Evolutionary conservation across 305 asterid genomes (phyloP).

Genomic region (Coffea humblotiana): DNA sequence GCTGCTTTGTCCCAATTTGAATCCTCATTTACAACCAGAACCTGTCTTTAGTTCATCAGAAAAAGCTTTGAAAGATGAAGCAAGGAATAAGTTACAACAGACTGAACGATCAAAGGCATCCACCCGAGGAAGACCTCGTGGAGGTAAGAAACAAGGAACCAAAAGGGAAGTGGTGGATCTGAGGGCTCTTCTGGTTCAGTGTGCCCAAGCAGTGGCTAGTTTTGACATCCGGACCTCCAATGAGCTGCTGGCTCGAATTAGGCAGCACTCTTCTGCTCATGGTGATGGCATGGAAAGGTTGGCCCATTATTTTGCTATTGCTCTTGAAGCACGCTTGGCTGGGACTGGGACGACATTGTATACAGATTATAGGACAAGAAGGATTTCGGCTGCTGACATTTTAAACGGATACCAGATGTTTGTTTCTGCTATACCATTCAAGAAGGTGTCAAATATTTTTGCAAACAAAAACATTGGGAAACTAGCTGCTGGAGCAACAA

Average conservation of each 20-base stretch:
- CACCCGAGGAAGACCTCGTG: slow-evolving; percentile 35
- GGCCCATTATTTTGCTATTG: slow-evolving; percentile 60
- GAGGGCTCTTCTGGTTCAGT: slow-evolving; percentile 51
- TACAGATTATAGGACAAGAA: slow-evolving; percentile 24
- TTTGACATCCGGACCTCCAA: slow-evolving; percentile 37
- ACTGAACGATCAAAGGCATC: slow-evolving; percentile 28
- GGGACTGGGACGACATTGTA: slow-evolving; percentile 55
- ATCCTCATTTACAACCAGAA: slow-evolving; percentile 5
- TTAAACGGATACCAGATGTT: slow-evolving; percentile 45
- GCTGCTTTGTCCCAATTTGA: slow-evolving; percentile 36
- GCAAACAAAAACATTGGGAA: slow-evolving; percentile 57
- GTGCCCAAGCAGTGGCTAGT: slow-evolving; percentile 65
- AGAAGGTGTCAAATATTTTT: slow-evolving; percentile 54
- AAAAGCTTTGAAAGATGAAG: slow-evolving; percentile 5
- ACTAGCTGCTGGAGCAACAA: slow-evolving; percentile 30
- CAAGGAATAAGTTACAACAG: slow-evolving; percentile 28
- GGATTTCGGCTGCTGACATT: slow-evolving; percentile 52
- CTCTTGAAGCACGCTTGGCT: slow-evolving; percentile 70
- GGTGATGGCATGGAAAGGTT: slow-evolving; percentile 73
- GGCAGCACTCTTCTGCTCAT: slow-evolving; percentile 54
- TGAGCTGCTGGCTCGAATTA: slow-evolving; percentile 45
- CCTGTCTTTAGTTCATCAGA: slow-evolving; percentile 8
- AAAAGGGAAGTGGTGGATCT: slow-evolving; percentile 53
- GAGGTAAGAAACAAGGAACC: slow-evolving; percentile 33
- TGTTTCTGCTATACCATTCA: slow-evolving; percentile 54